These are phyloP conservation scores for Mycena indigotica DNA, from an alignment of 768 basidiomycete species.

Conservation along the genomic window DNA sequence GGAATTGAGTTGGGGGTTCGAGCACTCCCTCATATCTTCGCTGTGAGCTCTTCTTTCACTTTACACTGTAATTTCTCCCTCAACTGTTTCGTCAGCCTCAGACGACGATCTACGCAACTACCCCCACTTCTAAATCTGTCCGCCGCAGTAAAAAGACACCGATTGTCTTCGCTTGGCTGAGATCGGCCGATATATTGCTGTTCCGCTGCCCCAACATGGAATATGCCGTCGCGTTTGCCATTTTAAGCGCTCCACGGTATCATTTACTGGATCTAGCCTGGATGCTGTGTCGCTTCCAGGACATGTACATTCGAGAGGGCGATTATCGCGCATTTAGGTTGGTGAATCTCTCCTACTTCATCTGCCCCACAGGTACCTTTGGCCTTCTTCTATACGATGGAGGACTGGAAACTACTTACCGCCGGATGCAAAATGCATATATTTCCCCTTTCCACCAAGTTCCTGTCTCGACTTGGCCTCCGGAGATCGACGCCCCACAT, in stretches of 20 bases:
- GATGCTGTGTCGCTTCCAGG: conserved; percentile 1
- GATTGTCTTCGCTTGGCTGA: conserved; percentile 1
- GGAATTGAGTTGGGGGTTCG: too few relatives aligned
- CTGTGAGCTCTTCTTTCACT: too few relatives aligned
- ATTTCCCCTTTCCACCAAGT: background rate
- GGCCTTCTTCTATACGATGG: background rate
- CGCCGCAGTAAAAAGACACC: background rate
- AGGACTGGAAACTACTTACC: background rate
- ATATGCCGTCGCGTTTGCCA: conserved; percentile 2
- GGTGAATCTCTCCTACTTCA: background rate
- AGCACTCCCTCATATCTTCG: too few relatives aligned
- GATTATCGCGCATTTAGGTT: background rate
- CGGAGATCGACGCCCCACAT: background rate
- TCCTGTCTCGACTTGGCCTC: background rate
- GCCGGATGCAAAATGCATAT: background rate
- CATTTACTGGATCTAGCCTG: background rate
- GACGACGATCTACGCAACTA: background rate
- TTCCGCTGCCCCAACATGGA: background rate
- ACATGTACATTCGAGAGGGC: conserved; percentile 3
- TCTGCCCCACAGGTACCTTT: background rate
- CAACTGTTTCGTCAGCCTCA: background rate
- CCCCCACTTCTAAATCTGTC: too few relatives aligned
- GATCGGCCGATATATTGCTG: background rate
- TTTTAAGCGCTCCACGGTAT: background rate
- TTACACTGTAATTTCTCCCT: too few relatives aligned